Percentiles rank a stretch among this genome's conserved stretches.
Conservation (phyloP, 768 basidiomycete species). For the Podaxis sp. region DNA sequence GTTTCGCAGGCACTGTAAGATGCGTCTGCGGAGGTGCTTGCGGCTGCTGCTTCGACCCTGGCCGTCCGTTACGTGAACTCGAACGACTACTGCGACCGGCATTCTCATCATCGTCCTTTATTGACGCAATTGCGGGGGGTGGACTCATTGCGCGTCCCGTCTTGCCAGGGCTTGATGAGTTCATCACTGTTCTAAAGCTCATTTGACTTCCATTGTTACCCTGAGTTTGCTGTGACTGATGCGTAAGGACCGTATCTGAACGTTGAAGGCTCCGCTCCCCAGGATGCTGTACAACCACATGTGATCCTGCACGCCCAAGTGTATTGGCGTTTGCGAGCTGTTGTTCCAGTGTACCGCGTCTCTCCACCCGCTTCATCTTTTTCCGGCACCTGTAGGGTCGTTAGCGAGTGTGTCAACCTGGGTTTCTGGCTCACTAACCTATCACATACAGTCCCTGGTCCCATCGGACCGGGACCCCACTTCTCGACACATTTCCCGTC, state of each 20-base stretch:
- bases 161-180: slow-evolving; percentile 1
- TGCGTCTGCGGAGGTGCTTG: background rate
- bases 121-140: slow-evolving; percentile 10
- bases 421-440: slow-evolving; percentile 37
- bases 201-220: slow-evolving; percentile 9
- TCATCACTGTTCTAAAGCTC: slow-evolving; percentile 8
- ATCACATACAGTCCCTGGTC: slow-evolving; percentile 83
- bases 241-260: slow-evolving; percentile 15
- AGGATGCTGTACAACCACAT: slow-evolving; percentile 6
- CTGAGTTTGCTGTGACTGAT: background rate
- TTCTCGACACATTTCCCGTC: slow-evolving; percentile 86
- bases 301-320: slow-evolving; percentile 16
- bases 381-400: slow-evolving; percentile 59
- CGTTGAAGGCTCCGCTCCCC: slow-evolving; percentile 3
- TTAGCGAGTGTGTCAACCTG: background rate
- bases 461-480: slow-evolving; percentile 83
- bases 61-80: slow-evolving; percentile 9
- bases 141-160: slow-evolving; percentile 9
- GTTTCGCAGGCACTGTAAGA: background rate
- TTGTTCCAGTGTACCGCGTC: slow-evolving; percentile 61
- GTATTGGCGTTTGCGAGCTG: slow-evolving; percentile 23
- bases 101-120: slow-evolving; percentile 11
- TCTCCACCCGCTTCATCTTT: slow-evolving; percentile 83
- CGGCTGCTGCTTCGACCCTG: background rate
- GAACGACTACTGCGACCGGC: slow-evolving; percentile 3